phyloP scores from a whole-genome alignment of 805 yeast species.

The Torulaspora franciscae region DNA sequence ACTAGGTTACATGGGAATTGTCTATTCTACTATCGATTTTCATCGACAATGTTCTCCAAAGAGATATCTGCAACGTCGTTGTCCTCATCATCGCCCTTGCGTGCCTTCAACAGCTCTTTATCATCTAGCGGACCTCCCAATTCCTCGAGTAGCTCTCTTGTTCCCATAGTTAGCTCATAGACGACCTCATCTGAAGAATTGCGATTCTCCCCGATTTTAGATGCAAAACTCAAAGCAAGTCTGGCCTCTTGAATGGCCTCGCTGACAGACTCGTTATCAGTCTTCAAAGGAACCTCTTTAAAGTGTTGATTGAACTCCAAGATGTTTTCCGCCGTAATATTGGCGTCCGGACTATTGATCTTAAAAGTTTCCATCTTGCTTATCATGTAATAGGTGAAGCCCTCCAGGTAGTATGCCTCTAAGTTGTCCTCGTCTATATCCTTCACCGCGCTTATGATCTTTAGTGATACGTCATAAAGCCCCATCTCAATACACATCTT shows the following conservation, averaged over 20 bases:
- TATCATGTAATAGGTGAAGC: constrained; percentile 59
- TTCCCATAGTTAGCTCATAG: constrained; percentile 53
- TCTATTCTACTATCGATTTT: not conserved
- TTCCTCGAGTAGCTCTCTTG: constrained; percentile 45
- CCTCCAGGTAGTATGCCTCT: constrained; percentile 80
- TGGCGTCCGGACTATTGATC: constrained; percentile 18
- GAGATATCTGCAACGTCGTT: constrained; percentile 29
- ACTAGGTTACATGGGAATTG: constrained; percentile 2
- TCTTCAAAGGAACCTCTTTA: constrained; percentile 38
- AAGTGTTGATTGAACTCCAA: constrained; percentile 34
- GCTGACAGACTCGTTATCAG: constrained; percentile 33
- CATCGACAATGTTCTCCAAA: constrained; percentile 3
- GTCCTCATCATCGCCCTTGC: constrained; percentile 38
- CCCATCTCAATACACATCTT: constrained; percentile 77
- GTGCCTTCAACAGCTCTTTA: constrained; percentile 29
- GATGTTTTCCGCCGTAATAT: constrained; percentile 28
- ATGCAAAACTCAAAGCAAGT: constrained; percentile 38
- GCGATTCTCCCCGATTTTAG: constrained; percentile 43
- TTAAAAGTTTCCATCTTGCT: constrained; percentile 36
- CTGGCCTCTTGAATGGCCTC: constrained; percentile 34
- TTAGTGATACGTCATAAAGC: constrained; percentile 57
- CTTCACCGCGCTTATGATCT: constrained; percentile 60
- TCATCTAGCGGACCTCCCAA: constrained; percentile 60
- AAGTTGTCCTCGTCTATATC: constrained; percentile 81
- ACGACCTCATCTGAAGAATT: constrained; percentile 45